Conservation (phyloP, 1,284 basidiomycete species). For the Pterulicium gracile region DNA sequence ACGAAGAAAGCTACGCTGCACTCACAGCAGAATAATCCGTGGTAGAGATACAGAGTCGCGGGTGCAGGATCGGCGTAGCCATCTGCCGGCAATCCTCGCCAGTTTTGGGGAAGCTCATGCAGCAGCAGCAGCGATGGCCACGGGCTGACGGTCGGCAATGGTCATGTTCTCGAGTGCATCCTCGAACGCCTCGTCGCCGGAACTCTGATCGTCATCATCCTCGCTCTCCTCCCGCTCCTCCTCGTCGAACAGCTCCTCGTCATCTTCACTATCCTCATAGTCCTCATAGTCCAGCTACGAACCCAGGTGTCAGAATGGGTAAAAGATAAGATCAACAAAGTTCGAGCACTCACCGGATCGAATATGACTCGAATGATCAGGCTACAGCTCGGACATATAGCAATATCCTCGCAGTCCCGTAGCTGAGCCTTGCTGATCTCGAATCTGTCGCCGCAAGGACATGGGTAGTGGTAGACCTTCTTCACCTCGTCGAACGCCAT, state of each 20-base stretch:
- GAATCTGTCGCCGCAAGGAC: slow-evolving; percentile 97
- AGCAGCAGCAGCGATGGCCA: background rate
- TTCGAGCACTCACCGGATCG: slow-evolving; percentile 71
- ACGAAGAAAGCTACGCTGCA: no score
- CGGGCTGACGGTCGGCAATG: slow-evolving; percentile 22
- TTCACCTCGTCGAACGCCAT: slow-evolving; percentile 86
- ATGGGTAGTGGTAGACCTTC: slow-evolving; percentile 89
- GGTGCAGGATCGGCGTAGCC: background rate
- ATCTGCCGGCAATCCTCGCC: background rate
- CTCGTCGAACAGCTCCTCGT: slow-evolving; percentile 23
- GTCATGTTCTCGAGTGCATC: slow-evolving; percentile 57
- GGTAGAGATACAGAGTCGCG: background rate
- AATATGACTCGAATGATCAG: slow-evolving; percentile 89
- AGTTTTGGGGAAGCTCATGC: background rate
- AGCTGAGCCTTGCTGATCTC: slow-evolving; percentile 90
- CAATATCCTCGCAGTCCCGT: slow-evolving; percentile 86
- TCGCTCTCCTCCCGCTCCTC: slow-evolving; percentile 32
- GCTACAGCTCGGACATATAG: slow-evolving; percentile 96
- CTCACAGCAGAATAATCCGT: background rate
- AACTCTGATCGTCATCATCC: slow-evolving; percentile 26
- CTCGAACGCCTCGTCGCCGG: slow-evolving; percentile 40
- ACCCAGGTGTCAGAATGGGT: slow-evolving; percentile 4
- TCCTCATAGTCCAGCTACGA: slow-evolving; percentile 64
- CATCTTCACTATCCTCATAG: slow-evolving; percentile 43
- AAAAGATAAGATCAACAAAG: slow-evolving; percentile 1